These are phyloP conservation scores for Zelopaecilomyces penicillatus DNA, from an alignment of 2,329 filamentous ascomycete species.

Conservation along the genomic window DNA sequence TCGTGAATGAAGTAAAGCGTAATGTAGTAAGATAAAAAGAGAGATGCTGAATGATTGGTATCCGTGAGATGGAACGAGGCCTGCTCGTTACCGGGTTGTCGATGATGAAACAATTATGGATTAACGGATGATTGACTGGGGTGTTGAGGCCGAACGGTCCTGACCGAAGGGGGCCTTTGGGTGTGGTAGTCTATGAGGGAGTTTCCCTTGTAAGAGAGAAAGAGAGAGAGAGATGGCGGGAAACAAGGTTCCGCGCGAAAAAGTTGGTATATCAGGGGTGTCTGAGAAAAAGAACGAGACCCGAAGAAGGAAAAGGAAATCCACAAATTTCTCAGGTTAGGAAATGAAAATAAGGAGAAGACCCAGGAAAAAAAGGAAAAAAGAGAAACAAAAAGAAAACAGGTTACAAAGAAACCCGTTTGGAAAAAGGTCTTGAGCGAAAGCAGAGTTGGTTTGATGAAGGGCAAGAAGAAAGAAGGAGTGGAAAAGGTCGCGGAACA, in stretches of 20 bases:
- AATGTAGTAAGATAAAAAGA: conserved; percentile 5
- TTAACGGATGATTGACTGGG: conserved; percentile 9
- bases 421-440: conserved; percentile 10
- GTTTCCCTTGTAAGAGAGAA: conserved; percentile 2
- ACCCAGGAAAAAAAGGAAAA: conserved; percentile 20
- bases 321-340: conserved; percentile 8
- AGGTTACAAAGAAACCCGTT: conserved; percentile 12
- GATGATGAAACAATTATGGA: conserved; percentile 9
- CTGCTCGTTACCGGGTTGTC: conserved; percentile 7
- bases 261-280: no score
- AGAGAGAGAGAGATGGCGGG: conserved; percentile 1
- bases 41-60: conserved; percentile 1
- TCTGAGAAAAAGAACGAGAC: no score
- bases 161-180: conserved; percentile 9
- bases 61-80: conserved; percentile 6
- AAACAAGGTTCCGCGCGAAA: conserved; percentile 5
- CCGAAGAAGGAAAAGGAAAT: conserved; percentile 4
- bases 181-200: conserved; percentile 8
- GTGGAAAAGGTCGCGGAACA: conserved; percentile 17
- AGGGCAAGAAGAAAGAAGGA: conserved; percentile 14
- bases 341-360: conserved; percentile 11
- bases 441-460: conserved; percentile 13
- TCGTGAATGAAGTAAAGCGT: conserved; percentile 15
- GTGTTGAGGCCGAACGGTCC: conserved; percentile 4
- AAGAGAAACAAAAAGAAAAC: conserved; percentile 15